A percentile compares a stretch with the other conserved stretches of the same genome.
phyloP scores from a whole-genome alignment of 2,329 filamentous ascomycete species.

The Aspergillus piperis region DNA sequence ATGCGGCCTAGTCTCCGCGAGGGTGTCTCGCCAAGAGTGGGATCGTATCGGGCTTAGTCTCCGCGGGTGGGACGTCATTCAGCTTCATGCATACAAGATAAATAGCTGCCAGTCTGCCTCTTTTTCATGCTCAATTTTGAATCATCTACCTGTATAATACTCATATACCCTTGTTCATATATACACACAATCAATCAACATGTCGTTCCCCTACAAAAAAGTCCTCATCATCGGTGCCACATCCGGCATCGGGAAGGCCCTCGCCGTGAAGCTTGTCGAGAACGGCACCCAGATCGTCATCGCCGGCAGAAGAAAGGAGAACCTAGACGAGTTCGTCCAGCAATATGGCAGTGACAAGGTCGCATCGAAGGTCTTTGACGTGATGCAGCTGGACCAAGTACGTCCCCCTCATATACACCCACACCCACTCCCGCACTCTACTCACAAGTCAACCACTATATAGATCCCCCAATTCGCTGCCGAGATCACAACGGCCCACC shows the following conservation, averaged over 20 bases:
- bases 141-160: not conserved
- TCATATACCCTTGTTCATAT: not conserved
- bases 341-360: conserved; percentile 51
- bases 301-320: conserved; percentile 54
- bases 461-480: conserved; percentile 23
- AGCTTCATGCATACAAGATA: not conserved
- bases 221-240: conserved; percentile 57
- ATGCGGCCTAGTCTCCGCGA: conserved; percentile 8
- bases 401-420: not conserved
- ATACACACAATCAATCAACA: conserved; percentile 12
- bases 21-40: not conserved
- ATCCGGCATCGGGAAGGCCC: conserved; percentile 49
- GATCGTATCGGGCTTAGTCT: conserved; percentile 5
- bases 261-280: conserved; percentile 52
- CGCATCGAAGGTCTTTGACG: conserved; percentile 51
- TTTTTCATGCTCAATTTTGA: too few species aligned
- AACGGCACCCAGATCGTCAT: conserved; percentile 52
- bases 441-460: not conserved
- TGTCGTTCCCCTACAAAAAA: conserved; percentile 54
- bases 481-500: conserved; percentile 44
- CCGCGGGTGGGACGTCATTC: not conserved
- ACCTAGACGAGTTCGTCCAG: conserved; percentile 51
- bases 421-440: too few species aligned
- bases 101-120: not conserved
- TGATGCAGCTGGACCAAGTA: conserved; percentile 52